Percentiles rank a stretch among this genome's conserved stretches.
phyloP scores from a whole-genome alignment of 768 basidiomycete species.

The Podaxis sp. region DNA sequence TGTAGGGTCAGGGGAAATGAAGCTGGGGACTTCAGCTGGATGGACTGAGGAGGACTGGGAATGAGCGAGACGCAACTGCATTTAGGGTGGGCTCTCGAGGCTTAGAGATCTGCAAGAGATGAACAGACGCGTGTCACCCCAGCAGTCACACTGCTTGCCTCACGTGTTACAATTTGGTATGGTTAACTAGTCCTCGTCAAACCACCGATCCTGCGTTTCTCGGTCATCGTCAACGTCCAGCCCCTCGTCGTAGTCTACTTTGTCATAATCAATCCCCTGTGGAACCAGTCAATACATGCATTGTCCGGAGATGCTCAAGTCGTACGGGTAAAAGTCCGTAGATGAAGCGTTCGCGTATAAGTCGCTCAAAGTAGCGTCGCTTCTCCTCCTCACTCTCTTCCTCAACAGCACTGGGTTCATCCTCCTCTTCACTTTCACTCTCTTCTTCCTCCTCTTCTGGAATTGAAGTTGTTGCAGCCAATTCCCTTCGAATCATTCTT shows the following conservation, averaged over 20 bases:
- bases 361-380: constrained; percentile 49
- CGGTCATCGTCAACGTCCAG: constrained; percentile 57
- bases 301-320: background rate
- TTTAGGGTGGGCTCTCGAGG: constrained; percentile 40
- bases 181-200: constrained; percentile 54
- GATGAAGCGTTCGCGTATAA: constrained; percentile 66
- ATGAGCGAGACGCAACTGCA: constrained; percentile 24
- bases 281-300: constrained; percentile 2
- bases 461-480: constrained; percentile 40
- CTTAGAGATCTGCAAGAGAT: constrained; percentile 11
- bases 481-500: constrained; percentile 37
- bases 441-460: constrained; percentile 71
- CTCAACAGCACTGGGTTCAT: constrained; percentile 15
- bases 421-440: constrained; percentile 35
- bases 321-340: constrained; percentile 73
- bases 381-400: constrained; percentile 47
- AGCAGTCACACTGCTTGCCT: background rate
- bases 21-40: constrained; percentile 11
- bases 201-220: constrained; percentile 68
- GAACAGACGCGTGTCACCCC: constrained; percentile 11
- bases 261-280: constrained; percentile 67
- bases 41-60: constrained; percentile 18
- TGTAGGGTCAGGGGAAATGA: constrained; percentile 13
- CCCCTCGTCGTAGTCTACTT: constrained; percentile 71
- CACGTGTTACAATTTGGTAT: background rate